These are phyloP conservation scores for Kuraishia capsulata DNA, from an alignment of 805 yeast genomes.

Conservation along the genomic window DNA sequence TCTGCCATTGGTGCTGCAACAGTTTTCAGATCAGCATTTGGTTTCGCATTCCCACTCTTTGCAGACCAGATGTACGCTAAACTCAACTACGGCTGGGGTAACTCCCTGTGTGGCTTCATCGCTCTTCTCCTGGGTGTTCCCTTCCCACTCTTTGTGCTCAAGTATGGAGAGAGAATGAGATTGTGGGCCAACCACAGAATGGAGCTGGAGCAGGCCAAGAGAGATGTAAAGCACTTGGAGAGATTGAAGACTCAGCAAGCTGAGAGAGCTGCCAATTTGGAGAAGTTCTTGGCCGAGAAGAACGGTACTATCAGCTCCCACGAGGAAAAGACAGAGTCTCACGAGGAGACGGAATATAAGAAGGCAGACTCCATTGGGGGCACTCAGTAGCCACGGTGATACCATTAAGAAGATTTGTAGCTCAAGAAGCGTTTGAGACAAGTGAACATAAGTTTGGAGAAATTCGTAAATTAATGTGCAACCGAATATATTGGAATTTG, in stretches of 20 bases:
- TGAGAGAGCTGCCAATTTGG: background rate
- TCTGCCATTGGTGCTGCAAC: slow-evolving; percentile 63
- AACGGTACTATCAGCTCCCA: background rate
- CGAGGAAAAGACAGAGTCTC: background rate
- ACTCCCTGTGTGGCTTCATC: slow-evolving; percentile 50
- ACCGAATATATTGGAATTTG: too few relatives aligned
- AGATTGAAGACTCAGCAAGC: slow-evolving; percentile 15
- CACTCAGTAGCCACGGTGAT: too few relatives aligned
- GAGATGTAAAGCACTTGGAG: slow-evolving; percentile 32
- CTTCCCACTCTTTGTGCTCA: slow-evolving; percentile 50
- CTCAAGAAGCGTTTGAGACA: too few relatives aligned
- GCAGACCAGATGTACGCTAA: slow-evolving; percentile 44
- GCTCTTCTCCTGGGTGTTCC: slow-evolving; percentile 54
- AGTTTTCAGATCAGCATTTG: slow-evolving; percentile 56
- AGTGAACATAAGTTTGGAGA: too few relatives aligned
- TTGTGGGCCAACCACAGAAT: slow-evolving; percentile 45
- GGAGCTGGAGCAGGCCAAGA: slow-evolving; percentile 34
- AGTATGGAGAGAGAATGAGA: slow-evolving; percentile 49
- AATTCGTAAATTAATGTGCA: too few relatives aligned
- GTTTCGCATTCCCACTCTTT: slow-evolving; percentile 61
- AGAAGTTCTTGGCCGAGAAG: background rate
- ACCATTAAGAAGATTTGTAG: too few relatives aligned
- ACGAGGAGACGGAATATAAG: too few relatives aligned
- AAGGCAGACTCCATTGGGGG: too few relatives aligned
- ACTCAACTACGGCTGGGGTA: slow-evolving; percentile 66